phyloP scores from a whole-genome alignment of 208 protist genomes.

The Naegleria fowleri region DNA sequence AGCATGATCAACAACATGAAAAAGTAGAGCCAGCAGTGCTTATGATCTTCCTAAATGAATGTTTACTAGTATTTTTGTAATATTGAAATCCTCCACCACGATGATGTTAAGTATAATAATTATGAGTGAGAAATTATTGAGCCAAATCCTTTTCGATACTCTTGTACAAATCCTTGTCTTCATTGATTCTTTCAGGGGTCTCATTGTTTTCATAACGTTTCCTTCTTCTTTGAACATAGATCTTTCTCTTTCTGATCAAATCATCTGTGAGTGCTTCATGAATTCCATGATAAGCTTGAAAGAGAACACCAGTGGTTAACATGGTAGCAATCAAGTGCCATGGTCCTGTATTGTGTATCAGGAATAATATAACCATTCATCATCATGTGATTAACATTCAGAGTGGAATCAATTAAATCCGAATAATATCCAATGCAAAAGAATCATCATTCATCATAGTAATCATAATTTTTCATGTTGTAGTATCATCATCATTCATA shows the following conservation, averaged over 20 bases:
- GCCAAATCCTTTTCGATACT: neutral
- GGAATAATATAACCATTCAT: neutral
- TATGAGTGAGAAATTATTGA: neutral
- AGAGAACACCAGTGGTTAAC: neutral
- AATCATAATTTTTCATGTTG: too few relatives aligned
- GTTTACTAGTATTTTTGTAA: too few relatives aligned
- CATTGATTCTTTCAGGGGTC: neutral
- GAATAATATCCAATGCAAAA: neutral
- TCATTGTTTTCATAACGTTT: neutral
- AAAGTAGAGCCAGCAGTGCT: too few relatives aligned
- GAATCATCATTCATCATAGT: too few relatives aligned
- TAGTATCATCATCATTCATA: too few relatives aligned
- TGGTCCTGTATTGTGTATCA: neutral
- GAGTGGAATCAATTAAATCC: neutral
- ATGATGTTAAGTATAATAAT: too few relatives aligned
- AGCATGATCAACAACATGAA: too few relatives aligned
- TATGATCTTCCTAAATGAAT: too few relatives aligned
- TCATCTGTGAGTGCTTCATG: neutral
- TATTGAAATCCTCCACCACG: too few relatives aligned
- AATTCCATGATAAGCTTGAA: neutral
- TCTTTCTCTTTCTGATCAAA: neutral
- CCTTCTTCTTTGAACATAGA: neutral
- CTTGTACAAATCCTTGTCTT: neutral
- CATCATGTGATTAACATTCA: neutral
- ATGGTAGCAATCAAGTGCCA: neutral